Conservation (phyloP, 441 rosid species). For the Cnidoscolus chayamansa region DNA sequence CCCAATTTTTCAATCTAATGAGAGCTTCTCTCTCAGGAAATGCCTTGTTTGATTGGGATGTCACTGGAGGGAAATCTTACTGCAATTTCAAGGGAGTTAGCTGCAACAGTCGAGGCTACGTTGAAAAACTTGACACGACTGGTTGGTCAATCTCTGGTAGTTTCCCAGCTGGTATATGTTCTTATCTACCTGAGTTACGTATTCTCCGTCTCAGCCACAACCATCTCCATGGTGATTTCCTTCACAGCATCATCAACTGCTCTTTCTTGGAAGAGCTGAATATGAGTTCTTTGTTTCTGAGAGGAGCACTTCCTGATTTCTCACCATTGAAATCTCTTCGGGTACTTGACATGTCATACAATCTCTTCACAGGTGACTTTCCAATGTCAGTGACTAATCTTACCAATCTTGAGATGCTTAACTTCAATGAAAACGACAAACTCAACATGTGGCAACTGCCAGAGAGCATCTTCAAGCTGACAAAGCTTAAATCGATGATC, state of each 20-base stretch:
- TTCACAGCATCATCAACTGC: slow-evolving; percentile 54
- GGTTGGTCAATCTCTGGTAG: slow-evolving; percentile 61
- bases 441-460: slow-evolving; percentile 71
- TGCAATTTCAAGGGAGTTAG: slow-evolving; percentile 69
- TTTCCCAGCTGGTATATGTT: slow-evolving; percentile 60
- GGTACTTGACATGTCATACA: slow-evolving; percentile 73
- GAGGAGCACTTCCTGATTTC: slow-evolving; percentile 64
- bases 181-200: slow-evolving; percentile 61
- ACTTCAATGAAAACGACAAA: slow-evolving; percentile 64
- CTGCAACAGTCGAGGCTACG: slow-evolving; percentile 60
- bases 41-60: slow-evolving; percentile 58
- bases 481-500: slow-evolving; percentile 62
- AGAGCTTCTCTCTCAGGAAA: slow-evolving; percentile 56
- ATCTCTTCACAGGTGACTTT: slow-evolving; percentile 65
- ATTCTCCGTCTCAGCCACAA: slow-evolving; percentile 66
- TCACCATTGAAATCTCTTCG: slow-evolving; percentile 59
- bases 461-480: slow-evolving; percentile 49
- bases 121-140: slow-evolving; percentile 51
- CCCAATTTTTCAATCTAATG: slow-evolving; percentile 61
- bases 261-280: slow-evolving; percentile 68
- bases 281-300: slow-evolving; percentile 42
- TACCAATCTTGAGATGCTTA: slow-evolving; percentile 55
- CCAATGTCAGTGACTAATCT: slow-evolving; percentile 75
- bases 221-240: slow-evolving; percentile 52
- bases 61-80: slow-evolving; percentile 31